A percentile compares a stretch with the other conserved stretches of the same genome.
Conservation (phyloP, 306 rosid species). For the Dryas alaskensis region DNA sequence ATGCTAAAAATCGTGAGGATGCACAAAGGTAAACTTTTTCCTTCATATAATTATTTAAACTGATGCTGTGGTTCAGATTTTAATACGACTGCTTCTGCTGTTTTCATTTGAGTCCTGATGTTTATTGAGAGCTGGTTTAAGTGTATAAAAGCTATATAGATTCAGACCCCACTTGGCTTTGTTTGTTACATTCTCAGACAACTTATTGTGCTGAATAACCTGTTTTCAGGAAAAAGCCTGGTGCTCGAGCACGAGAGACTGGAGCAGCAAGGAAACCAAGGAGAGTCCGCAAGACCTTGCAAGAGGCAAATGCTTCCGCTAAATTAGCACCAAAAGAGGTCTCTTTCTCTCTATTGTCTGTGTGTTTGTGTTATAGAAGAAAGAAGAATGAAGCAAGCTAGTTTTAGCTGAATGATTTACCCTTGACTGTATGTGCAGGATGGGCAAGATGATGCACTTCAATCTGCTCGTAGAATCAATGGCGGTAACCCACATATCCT, state of each 20-base stretch:
- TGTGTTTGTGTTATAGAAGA: not conserved
- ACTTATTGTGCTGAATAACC: not conserved
- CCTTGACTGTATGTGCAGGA: slow-evolving; percentile 31
- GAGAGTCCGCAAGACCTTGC: slow-evolving; percentile 41
- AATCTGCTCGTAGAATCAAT: slow-evolving; percentile 32
- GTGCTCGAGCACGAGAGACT: slow-evolving; percentile 42
- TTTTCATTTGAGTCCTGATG: not conserved
- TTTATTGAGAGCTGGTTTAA: not conserved
- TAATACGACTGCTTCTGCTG: not conserved
- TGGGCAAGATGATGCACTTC: slow-evolving; percentile 33
- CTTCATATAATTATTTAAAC: not conserved
- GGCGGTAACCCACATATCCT: slow-evolving; percentile 26
- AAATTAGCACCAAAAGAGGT: slow-evolving; percentile 58
- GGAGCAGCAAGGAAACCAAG: slow-evolving; percentile 56
- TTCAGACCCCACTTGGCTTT: not conserved
- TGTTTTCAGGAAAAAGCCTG: slow-evolving; percentile 56
- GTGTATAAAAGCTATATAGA: not conserved
- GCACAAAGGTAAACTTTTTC: slow-evolving; percentile 45
- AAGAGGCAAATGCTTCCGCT: slow-evolving; percentile 37
- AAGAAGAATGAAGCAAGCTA: not conserved
- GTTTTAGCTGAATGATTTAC: slow-evolving; percentile 7
- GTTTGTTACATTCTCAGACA: not conserved
- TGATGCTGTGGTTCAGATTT: slow-evolving; percentile 3
- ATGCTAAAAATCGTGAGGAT: slow-evolving; percentile 70
- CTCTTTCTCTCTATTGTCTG: slow-evolving; percentile 1